phyloP scores from a whole-genome alignment of 1,139 yeast species.

The Zhuliangozyma blackwelliae region DNA sequence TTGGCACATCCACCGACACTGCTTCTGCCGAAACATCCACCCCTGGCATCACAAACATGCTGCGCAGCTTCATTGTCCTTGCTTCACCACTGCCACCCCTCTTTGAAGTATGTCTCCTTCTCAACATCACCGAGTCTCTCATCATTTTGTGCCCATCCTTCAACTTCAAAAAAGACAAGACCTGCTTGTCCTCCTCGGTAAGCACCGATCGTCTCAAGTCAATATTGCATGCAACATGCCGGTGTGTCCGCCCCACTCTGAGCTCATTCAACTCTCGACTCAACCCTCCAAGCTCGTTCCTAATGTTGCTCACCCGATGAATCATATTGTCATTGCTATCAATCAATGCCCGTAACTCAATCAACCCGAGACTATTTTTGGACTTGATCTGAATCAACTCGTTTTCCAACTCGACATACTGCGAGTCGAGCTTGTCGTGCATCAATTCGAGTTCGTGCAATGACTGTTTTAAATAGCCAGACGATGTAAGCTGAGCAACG shows the following conservation, averaged over 20 bases:
- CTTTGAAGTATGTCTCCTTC: no score
- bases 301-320: constrained; percentile 4
- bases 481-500: neutral
- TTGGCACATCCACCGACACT: neutral
- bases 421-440: constrained; percentile 4
- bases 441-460: constrained; percentile 4
- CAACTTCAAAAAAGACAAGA: neutral
- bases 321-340: constrained; percentile 6
- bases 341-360: constrained; percentile 4
- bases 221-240: neutral
- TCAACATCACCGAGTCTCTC: no score
- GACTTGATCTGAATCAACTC: constrained; percentile 5
- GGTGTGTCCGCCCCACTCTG: neutral
- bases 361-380: constrained; percentile 7
- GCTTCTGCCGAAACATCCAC: no score
- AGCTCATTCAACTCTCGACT: neutral
- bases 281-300: constrained; percentile 4
- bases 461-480: neutral
- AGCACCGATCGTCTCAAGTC: neutral
- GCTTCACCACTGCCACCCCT: no score
- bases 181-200: neutral
- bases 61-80: no score
- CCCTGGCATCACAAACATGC: no score
- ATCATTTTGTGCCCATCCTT: neutral
- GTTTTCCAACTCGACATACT: constrained; percentile 3